Evolutionary conservation across 2,329 filamentous ascomycete genomes (phyloP).

Genomic region (Fusarium tuaranense): DNA sequence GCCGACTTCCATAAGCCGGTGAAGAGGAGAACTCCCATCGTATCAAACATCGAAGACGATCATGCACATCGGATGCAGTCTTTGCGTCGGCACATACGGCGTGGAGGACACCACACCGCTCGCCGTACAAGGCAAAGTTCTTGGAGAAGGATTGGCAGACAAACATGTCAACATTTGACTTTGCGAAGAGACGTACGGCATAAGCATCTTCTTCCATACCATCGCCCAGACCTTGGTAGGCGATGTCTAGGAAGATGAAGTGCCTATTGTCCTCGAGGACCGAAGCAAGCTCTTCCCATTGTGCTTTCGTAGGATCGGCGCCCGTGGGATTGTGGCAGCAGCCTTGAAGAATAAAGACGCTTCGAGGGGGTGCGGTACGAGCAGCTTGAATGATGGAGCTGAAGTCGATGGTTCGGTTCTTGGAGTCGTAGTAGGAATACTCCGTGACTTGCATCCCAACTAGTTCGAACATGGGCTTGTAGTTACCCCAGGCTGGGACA

Average conservation of each 20-base stretch:
- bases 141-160: conserved; percentile 54
- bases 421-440: conserved; percentile 48
- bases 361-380: conserved; percentile 43
- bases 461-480: conserved; percentile 46
- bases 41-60: conserved; percentile 28
- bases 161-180: conserved; percentile 46
- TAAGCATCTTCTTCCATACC: conserved; percentile 50
- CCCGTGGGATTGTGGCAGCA: conserved; percentile 55
- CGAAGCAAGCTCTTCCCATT: conserved; percentile 47
- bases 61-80: conserved; percentile 9
- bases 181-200: conserved; percentile 42
- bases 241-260: conserved; percentile 51
- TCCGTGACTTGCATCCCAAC: conserved; percentile 44
- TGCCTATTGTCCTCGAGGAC: conserved; percentile 24
- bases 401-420: conserved; percentile 44
- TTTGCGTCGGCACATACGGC: conserved; percentile 14
- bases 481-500: conserved; percentile 48
- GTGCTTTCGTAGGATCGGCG: conserved; percentile 45
- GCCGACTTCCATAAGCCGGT: conserved; percentile 26
- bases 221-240: conserved; percentile 52
- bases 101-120: conserved; percentile 47
- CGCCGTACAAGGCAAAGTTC: conserved; percentile 53
- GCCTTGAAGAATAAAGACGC: conserved; percentile 51
- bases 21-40: conserved; percentile 31
- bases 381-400: conserved; percentile 37